Base-by-base conservation (phyloP, 345 rosid species). In the Durio zibethinus region DNA sequence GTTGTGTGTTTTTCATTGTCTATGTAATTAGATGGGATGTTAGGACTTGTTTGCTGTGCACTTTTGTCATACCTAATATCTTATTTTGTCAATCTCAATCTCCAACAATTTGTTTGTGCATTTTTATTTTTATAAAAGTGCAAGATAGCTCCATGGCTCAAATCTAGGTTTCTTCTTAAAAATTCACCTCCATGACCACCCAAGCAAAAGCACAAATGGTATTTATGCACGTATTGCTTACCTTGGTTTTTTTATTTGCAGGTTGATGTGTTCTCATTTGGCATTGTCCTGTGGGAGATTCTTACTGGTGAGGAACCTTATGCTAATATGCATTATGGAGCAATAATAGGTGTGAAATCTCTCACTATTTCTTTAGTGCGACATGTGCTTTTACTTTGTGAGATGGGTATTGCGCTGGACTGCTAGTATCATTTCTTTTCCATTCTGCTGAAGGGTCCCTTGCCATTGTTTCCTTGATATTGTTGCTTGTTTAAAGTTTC, bases 211-310 rank as follows among this genome's bases (percentile, higher is more conserved):
- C n/a, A 2, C 27, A 31, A 5, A 40, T 23, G 67, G 40, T 74
- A 12, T 40, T 74, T 63, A 25, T 29, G 70, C 16, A 25, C 69
- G 67, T 60, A 53, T 59, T 75, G 42, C 60, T 66, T 25, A 66
- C 21, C 43, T 27, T 36, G 29, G 65, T 38, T 35, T 61, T 42
- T 27, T 29, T 27, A 54, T 73, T 77, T 75, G 68, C 82, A 91
- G 96, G 96, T 91, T 66, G 96, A 91, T 56, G 93, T 91, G 70
- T 91, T 91, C 81, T 89, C 96, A 67, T 91, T 91, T 76, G 93
- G 91, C 36, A 91, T 91, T 78, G 92, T 91, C 63, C 77, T 91
- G 33, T 91, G 96, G 96, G 96, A 91, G 85, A 89, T 91, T 83
- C 88, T 91, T 66, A 91, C 93, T 5, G 91, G 96, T 23, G 96